Conservation (phyloP, 164 flowering plant species). For the Vitis rotundifolia region DNA sequence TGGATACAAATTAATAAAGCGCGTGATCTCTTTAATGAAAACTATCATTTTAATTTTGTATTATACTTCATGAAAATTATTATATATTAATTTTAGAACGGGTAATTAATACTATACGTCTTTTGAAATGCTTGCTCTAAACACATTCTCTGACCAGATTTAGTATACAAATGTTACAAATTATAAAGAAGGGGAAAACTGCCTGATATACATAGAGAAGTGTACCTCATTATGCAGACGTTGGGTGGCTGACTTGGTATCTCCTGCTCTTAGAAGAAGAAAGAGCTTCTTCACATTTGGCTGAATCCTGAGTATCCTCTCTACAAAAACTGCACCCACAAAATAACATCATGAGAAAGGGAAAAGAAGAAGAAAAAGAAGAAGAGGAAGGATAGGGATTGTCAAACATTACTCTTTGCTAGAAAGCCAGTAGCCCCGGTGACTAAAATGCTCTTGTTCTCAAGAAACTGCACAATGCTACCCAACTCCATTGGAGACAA, state of each 20-base stretch:
- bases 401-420: constrained; percentile 53
- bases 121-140: too few species aligned
- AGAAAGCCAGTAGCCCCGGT: constrained; percentile 80
- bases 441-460: constrained; percentile 56
- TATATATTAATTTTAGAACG: too few species aligned
- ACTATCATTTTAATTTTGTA: too few species aligned
- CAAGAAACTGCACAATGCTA: constrained; percentile 44
- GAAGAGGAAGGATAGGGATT: constrained; percentile 6
- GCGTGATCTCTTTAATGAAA: too few species aligned
- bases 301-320: constrained; percentile 49
- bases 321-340: constrained; percentile 45
- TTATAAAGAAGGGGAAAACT: too few species aligned
- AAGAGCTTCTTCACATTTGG: constrained; percentile 52
- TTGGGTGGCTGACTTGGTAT: constrained; percentile 27
- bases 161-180: too few species aligned
- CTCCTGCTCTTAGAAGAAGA: constrained; percentile 49
- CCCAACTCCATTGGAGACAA: constrained; percentile 44
- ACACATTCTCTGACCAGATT: too few species aligned
- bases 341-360: too few species aligned
- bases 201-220: too few species aligned
- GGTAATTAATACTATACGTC: too few species aligned
- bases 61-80: too few species aligned
- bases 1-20: neutral
- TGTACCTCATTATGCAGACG: constrained; percentile 42
- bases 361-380: too few species aligned